A percentile compares a stretch with the other conserved stretches of the same genome.
Evolutionary conservation across 345 rosid species (phyloP).

Genomic region (Eucalyptus victrix): DNA sequence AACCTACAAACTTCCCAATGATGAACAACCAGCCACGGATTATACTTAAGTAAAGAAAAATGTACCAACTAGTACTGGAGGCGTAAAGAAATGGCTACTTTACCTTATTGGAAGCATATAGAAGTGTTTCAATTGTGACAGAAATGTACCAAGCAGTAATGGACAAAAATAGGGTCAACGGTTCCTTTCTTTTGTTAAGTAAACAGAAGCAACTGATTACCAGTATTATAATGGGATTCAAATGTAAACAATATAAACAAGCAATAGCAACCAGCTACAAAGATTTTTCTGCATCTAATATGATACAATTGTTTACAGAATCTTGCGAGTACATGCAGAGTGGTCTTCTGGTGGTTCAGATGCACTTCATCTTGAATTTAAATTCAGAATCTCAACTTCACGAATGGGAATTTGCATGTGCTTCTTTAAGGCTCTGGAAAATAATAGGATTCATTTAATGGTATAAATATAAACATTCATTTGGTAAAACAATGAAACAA

Average conservation of each 20-base stretch:
- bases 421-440: slow-evolving; percentile 15
- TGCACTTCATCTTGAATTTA: not conserved
- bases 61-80: no score
- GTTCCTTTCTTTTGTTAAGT: not conserved
- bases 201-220: not conserved
- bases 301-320: not conserved
- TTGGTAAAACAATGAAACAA: not conserved
- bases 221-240: not conserved
- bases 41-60: not conserved
- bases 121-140: not conserved
- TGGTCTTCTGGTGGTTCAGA: not conserved
- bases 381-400: not conserved
- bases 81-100: not conserved
- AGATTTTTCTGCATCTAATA: not conserved
- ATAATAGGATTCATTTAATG: not conserved
- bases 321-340: not conserved
- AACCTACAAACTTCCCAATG: not conserved
- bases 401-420: slow-evolving; percentile 24
- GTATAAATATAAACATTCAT: not conserved
- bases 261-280: not conserved
- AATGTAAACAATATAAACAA: not conserved
- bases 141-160: not conserved
- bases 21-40: not conserved
- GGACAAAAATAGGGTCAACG: not conserved
- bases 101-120: not conserved